Evolutionary conservation across 2,329 filamentous ascomycete genomes (phyloP).

Genomic region (Aspergillus sp.): DNA sequence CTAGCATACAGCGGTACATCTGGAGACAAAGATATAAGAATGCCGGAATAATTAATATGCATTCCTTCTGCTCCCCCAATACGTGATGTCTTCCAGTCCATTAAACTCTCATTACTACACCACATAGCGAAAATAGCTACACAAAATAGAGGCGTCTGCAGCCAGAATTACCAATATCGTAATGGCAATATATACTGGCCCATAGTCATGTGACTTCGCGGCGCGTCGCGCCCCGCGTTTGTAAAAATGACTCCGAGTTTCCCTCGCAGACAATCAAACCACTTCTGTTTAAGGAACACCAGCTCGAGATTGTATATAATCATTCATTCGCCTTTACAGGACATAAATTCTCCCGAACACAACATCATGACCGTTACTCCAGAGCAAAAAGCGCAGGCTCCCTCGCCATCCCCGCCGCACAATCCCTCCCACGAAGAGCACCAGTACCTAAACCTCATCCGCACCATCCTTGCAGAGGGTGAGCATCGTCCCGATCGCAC

Average conservation of each 20-base stretch:
- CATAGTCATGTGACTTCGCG: constrained; percentile 19
- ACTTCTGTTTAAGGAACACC: background rate
- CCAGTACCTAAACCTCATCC: constrained; percentile 87
- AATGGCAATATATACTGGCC: background rate
- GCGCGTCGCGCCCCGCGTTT: constrained; percentile 21
- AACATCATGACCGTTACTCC: background rate
- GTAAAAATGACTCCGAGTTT: background rate
- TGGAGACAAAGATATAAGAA: too few relatives aligned
- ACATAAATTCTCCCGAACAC: background rate
- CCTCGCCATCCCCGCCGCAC: constrained; percentile 12
- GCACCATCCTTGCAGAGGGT: constrained; percentile 71
- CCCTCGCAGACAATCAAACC: background rate
- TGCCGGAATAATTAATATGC: too few relatives aligned
- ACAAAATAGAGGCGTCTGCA: too few relatives aligned
- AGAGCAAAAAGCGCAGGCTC: background rate
- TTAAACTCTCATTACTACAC: too few relatives aligned
- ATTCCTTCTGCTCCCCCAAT: too few relatives aligned
- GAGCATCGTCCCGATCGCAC: constrained; percentile 89
- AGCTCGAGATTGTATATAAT: constrained; percentile 3
- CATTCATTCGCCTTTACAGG: too few relatives aligned
- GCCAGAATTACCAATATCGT: background rate
- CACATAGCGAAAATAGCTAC: too few relatives aligned
- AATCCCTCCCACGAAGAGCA: constrained; percentile 67
- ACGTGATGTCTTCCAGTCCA: too few relatives aligned
- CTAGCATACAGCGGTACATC: too few relatives aligned